Base-by-base conservation (phyloP, 139 green algal species). In the Spirogloea muscicola region DNA sequence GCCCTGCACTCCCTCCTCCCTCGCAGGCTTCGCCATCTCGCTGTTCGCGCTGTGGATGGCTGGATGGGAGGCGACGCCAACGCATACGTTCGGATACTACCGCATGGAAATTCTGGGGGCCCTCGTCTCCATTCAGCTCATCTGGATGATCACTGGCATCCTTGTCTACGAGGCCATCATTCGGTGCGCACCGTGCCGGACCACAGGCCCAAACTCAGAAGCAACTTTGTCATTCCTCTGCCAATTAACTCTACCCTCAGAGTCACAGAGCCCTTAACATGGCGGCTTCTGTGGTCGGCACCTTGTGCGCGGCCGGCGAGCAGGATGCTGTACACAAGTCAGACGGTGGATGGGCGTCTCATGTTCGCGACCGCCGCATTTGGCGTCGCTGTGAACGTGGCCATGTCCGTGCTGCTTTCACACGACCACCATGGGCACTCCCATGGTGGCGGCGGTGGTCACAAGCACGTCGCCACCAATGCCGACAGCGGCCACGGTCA, bases 91-190 rank as follows among this genome's bases (percentile, higher is more conserved):
- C 62, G 91, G 92, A n/a, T 97, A 94, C 78, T 90, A 97, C 77
- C 82, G 92, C 0, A 85, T 93, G 10, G 92, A 97, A 80, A 91
- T 97, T 60, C 80, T 97, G 42, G 92, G 91, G 2, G 92, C 92
- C 16, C 84, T 97, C 33, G 78, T 88, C 0, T 95, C 88, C 0
- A 85, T 96, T 18, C 82, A 96, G 21, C 87, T 84, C 18, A 91
- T 95, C 29, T 96, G 91, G 91, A 78, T 89, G 27, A 88, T 97
- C 5, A 97, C 92, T 0, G 92, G 90, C 2, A 85, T 91, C 0
- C 86, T 97, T 38, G 67, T 97, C 38, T 89, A 85, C 44, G 93
- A 97, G 77, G 92, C 92, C 1, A 66, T 96, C 7, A 49, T 42
- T n/a, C 60, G 75, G 70, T 82, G 76, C 29, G 43, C 69, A 48